A percentile compares a stretch with the other conserved stretches of the same genome.
phyloP scores from a whole-genome alignment of 768 basidiomycete genomes.

The Calocybe gangraenosa region DNA sequence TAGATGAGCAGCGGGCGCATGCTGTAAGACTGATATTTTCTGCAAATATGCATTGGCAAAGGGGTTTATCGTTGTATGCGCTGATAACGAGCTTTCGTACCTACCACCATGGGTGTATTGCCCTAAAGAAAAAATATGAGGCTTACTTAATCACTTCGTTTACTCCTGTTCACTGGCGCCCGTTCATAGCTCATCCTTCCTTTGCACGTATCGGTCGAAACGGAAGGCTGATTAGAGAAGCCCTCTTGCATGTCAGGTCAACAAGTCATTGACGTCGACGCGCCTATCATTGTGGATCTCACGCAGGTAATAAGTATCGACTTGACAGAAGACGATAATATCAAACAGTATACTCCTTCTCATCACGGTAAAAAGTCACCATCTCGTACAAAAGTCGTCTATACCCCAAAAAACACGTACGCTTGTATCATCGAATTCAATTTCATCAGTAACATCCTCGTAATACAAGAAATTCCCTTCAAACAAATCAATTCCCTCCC shows the following conservation, averaged over 20 bases:
- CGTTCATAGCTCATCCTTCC: not conserved
- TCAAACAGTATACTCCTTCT: not conserved
- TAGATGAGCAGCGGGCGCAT: slow-evolving; percentile 71
- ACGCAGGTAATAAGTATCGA: slow-evolving; percentile 1
- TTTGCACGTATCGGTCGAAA: not conserved
- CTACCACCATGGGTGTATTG: slow-evolving; percentile 12
- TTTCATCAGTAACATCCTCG: too few relatives aligned
- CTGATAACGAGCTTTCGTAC: slow-evolving; percentile 1
- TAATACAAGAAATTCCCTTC: too few relatives aligned
- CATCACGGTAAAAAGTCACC: not conserved
- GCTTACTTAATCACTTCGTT: slow-evolving; percentile 10
- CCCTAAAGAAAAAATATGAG: slow-evolving; percentile 4
- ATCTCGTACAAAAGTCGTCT: not conserved
- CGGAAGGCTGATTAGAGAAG: not conserved
- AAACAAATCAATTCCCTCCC: too few relatives aligned
- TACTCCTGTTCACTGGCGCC: too few relatives aligned
- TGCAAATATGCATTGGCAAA: slow-evolving; percentile 26
- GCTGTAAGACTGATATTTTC: slow-evolving; percentile 88
- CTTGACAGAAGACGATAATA: slow-evolving; percentile 5
- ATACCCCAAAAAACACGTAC: not conserved
- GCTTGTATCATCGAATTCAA: too few relatives aligned
- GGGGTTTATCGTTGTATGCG: not conserved
- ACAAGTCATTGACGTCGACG: slow-evolving; percentile 10
- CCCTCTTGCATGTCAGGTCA: not conserved
- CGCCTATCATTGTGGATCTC: slow-evolving; percentile 4